Percentiles rank a stretch among this genome's conserved stretches.
phyloP scores from a whole-genome alignment of 257 asterid species.

The Forsythia viridissima region DNA sequence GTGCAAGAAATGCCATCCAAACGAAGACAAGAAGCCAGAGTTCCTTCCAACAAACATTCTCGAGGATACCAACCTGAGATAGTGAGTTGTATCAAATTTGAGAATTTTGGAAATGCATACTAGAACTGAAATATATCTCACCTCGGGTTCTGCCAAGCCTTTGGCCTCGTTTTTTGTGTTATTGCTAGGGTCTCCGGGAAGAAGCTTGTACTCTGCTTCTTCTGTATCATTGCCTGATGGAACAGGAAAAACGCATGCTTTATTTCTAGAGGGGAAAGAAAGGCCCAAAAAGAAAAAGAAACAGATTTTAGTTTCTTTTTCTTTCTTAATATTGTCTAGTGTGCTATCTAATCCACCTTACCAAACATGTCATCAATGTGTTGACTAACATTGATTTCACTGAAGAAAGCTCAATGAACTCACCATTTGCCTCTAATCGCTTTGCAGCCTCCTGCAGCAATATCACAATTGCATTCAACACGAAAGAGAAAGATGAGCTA shows the following conservation, averaged over 20 bases:
- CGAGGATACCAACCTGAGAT: constrained; percentile 67
- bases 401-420: constrained; percentile 26
- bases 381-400: not conserved
- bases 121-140: constrained; percentile 31
- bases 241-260: constrained; percentile 13
- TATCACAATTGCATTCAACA: constrained; percentile 16
- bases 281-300: constrained; percentile 1
- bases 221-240: constrained; percentile 49
- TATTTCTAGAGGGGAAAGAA: constrained; percentile 3
- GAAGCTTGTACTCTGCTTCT: constrained; percentile 74
- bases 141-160: constrained; percentile 51
- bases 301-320: not conserved
- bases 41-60: constrained; percentile 93
- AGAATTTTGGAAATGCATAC: constrained; percentile 13
- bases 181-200: constrained; percentile 69
- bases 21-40: constrained; percentile 82
- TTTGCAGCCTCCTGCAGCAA: constrained; percentile 67
- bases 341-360: not conserved
- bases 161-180: constrained; percentile 32
- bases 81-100: constrained; percentile 19
- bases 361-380: not conserved
- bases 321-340: not conserved
- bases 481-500: not conserved
- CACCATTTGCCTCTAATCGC: constrained; percentile 55
- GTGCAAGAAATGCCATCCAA: constrained; percentile 77